Base-by-base conservation (phyloP, 2,329 filamentous ascomycete genomes). In the Fusarium foetens region DNA sequence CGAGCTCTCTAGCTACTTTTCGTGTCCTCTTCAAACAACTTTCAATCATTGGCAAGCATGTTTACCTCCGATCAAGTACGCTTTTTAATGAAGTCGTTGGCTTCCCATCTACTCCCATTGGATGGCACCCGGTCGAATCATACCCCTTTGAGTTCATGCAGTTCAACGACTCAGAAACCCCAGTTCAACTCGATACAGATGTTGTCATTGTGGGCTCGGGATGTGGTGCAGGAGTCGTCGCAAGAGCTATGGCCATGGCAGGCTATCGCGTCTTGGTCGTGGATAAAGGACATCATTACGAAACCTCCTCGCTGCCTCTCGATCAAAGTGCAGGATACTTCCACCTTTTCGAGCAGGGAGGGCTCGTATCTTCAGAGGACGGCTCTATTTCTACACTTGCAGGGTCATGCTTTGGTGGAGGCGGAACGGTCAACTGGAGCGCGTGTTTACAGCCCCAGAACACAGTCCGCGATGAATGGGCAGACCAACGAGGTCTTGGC, bases 391-490 rank as follows among this genome's bases (percentile, higher is more conserved):
- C 58, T 29, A 55, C 49, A 11, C 27, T 55, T 13, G 58, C 58
- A 23, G 58, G 58, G 0, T 55, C 58, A 19, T 60, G 58, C 19
- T 60, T 60, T 19, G 58, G 58, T 2, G 58, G 58, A 29, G 58
- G 58, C 9, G 58, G 58, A 36, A 60, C 58, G 10, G 48, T 60
- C 29, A 60, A 60, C 29, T 60, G 58, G 58, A 60, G 58, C 29
- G 58, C 58, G 2, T 35, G 29, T 2, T 19, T 60, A 8, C 58
- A 60, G 21, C 19, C 12, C 1, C 58, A 43, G 12, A 60, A 60
- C 19, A 60, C 9, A 16, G 58, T 60, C 14, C 58, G 58, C 2
- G 58, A 60, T 43, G 58, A 60, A 8, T 60, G 58, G 58, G 48
- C 58, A 16, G 36, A 60, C 23, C 11, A 54, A 5, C 29, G 48